Percentiles rank a stretch among this genome's conserved stretches.
These are phyloP conservation scores for Candida boleticola DNA, from an alignment of 805 yeast species.

Conservation along the genomic window DNA sequence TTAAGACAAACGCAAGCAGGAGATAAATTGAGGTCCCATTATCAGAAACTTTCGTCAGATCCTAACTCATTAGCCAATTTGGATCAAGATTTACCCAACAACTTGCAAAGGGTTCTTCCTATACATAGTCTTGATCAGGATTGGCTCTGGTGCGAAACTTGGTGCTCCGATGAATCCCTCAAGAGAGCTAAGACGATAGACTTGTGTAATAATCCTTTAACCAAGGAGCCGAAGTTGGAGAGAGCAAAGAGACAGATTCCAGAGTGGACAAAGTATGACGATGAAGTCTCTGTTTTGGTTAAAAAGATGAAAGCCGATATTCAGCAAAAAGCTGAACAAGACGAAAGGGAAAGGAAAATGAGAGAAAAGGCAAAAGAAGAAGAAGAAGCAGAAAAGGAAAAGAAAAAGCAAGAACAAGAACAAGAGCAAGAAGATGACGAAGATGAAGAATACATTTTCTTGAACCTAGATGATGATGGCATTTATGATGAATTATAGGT, in stretches of 20 bases:
- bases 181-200: constrained; percentile 74
- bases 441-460: no score
- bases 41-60: constrained; percentile 78
- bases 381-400: constrained; percentile 7
- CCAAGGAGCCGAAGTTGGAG: constrained; percentile 75
- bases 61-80: constrained; percentile 75
- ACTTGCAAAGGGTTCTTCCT: constrained; percentile 64
- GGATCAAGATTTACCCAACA: constrained; percentile 94
- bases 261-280: constrained; percentile 72
- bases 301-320: constrained; percentile 4
- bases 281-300: constrained; percentile 41
- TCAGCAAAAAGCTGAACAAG: neutral
- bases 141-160: constrained; percentile 93
- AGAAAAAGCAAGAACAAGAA: constrained; percentile 2
- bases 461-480: constrained; percentile 6
- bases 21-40: constrained; percentile 76
- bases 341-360: neutral
- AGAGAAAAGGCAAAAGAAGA: constrained; percentile 4
- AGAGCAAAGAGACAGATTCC: constrained; percentile 74
- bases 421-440: constrained; percentile 9
- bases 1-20: constrained; percentile 74
- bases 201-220: constrained; percentile 78
- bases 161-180: constrained; percentile 72
- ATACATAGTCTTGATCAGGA: constrained; percentile 75
- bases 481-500: constrained; percentile 5